A percentile compares a stretch with the other conserved stretches of the same genome.
phyloP scores from a whole-genome alignment of 2,329 filamentous ascomycete genomes.

The Podosphaera aphanis region DNA sequence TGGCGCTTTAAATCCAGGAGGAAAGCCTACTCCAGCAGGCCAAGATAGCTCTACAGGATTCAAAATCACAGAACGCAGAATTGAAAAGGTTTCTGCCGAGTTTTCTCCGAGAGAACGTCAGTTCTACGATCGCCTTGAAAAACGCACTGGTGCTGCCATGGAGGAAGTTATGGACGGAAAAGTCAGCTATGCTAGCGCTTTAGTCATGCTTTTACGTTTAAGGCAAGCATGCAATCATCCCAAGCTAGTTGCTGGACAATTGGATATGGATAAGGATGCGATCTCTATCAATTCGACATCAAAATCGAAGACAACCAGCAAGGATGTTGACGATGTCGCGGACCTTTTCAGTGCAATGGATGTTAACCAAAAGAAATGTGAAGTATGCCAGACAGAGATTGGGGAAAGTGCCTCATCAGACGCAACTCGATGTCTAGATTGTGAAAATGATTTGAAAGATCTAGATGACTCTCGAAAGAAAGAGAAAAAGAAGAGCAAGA shows the following conservation, averaged over 20 bases:
- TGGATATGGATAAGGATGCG: constrained; percentile 72
- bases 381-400: constrained; percentile 15
- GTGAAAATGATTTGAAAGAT: constrained; percentile 47
- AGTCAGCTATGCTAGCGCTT: constrained; percentile 76
- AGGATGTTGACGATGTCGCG: constrained; percentile 54
- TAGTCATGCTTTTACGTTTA: constrained; percentile 74
- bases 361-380: constrained; percentile 16
- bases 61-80: constrained; percentile 75
- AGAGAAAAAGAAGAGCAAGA: constrained; percentile 18
- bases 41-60: constrained; percentile 39
- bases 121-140: constrained; percentile 69
- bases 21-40: constrained; percentile 29
- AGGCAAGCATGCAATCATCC: constrained; percentile 92
- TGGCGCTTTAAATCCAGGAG: constrained; percentile 55
- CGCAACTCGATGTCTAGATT: constrained; percentile 44
- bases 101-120: constrained; percentile 59
- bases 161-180: constrained; percentile 71
- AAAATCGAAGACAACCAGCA: constrained; percentile 22
- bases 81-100: constrained; percentile 54
- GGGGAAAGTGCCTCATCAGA: constrained; percentile 18
- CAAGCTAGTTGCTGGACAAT: constrained; percentile 60
- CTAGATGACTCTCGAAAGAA: constrained; percentile 19
- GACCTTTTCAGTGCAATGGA: constrained; percentile 70
- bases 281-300: constrained; percentile 38
- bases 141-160: constrained; percentile 65